Base-by-base conservation (phyloP, 2,329 filamentous ascomycete species). In the Fusarium beomiforme region DNA sequence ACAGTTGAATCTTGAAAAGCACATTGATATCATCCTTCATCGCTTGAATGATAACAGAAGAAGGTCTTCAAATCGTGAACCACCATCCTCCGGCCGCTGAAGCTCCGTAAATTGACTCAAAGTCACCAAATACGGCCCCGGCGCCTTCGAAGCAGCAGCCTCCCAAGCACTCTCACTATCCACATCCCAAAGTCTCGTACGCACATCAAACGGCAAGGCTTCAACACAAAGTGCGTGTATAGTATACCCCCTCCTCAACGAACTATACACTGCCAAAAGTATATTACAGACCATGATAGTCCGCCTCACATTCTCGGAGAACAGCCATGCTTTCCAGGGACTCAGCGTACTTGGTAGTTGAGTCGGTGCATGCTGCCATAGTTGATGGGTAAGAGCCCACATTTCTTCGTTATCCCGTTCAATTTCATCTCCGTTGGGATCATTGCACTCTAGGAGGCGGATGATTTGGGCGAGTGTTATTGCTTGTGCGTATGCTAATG, bases 201-300 rank as follows among this genome's bases (percentile, higher is more conserved):
- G 34, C 2, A 47, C 23, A n/a, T 66, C 63, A 26, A 66, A 66
- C 1, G 63, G 63, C 3, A 66, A 34, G 2, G 63, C 63, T 12
- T 66, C 63, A 0, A 66, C 16, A 3, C 61, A 66, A 11, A 66
- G 62, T 1, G 63, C 14, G 12, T 66, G 61, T 5, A 66, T 66
- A 0, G 63, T 46, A 33, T 66, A 66, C 2, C 63, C 63, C 12
- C 63, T 59, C 0, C 2, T 66, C 14, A 60, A 23, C 4, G 61
- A 66, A 16, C 39, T 66, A 8, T 66, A 33, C 1, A 66, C 63
- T 0, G 19, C 61, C 0, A 66, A 26, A 2, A 66, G 44, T 0
- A 66, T 66, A 1, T 66, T 66, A 3, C 63, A 66, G 6, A 66
- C 39, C 34, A 66, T 51, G 0, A 66, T 46, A 12, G 63, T 66